Base-by-base conservation (phyloP, 495 filamentous ascomycete species). In the Penicillium fimorum region DNA sequence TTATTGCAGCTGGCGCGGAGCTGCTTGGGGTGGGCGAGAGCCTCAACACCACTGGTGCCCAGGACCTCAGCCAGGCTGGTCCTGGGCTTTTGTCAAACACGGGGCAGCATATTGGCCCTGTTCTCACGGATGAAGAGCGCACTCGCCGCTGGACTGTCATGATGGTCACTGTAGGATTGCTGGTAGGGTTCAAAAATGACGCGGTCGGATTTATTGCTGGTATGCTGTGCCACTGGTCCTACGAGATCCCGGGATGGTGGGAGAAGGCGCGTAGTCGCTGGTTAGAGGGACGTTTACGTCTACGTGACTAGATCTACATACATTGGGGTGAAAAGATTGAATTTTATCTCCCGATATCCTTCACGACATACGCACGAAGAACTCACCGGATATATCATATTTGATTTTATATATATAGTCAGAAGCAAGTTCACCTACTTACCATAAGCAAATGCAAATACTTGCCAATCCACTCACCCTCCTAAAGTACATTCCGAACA, bases 111-210 rank as follows among this genome's bases (percentile, higher is more conserved):
- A 64, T 69, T 32, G 67, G 59, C 38, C 70, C 59, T 35, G 68
- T 75, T 22, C 65, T 82, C 24, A 82, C 77, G 10, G 86, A 86
- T 33, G 76, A 79, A 53, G 87, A 90, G 63, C 78, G 84, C 32
- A 78, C 77, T 47, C 83, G 87, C 60, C 76, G 90, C 29, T 96
- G 90, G 87, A 87, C 82, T 30, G 84, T 95, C 0, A 95, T 96
- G 91, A 80, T 94, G 61, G 83, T 91, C 50, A 97, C 93, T 40
- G 84, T 89, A 25, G 91, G 87, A 1, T 78, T 85, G 17, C 76
- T 91, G 56, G 69, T 97, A 18, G 90, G 90, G n/a, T 96, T 95
- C 58, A 86, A 81, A 70, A 96, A 96, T 67, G 91, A 92, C 69
- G 91, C 85, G 15, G 79, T 95, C 17, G 93, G 93, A 0, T 96